Conservation (phyloP, 495 filamentous ascomycete species). For the Thozetella sp. region DNA sequence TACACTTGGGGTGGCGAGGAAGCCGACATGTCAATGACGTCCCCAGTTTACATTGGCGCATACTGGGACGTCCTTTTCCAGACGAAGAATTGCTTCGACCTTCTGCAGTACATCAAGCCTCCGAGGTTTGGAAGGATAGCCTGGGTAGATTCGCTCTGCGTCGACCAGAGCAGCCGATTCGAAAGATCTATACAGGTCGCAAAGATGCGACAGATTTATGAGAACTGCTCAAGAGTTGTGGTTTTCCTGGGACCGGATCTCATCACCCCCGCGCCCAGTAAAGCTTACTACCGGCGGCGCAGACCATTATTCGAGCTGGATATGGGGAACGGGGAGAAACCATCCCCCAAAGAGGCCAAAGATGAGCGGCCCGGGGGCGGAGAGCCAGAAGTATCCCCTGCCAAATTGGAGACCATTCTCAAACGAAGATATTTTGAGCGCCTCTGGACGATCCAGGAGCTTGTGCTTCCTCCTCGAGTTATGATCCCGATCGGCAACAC, state of each 20-base stretch:
- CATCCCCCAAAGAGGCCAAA: not conserved
- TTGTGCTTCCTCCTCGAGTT: conserved; percentile 12
- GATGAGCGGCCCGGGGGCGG: not conserved
- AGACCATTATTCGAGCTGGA: not conserved
- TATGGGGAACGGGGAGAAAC: too few relatives aligned
- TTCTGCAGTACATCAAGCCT: conserved; percentile 4
- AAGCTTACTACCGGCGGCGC: not conserved
- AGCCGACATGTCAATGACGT: not conserved
- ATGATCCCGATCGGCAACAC: conserved; percentile 14
- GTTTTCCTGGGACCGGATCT: conserved; percentile 18
- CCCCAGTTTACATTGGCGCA: conserved; percentile 2
- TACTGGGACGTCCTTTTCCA: conserved; percentile 4
- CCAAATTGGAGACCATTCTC: conserved; percentile 8
- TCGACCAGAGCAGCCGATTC: conserved; percentile 11
- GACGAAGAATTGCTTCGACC: conserved; percentile 8
- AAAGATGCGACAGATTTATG: conserved; percentile 18
- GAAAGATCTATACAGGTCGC: not conserved
- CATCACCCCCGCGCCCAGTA: not conserved
- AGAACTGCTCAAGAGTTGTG: conserved; percentile 12
- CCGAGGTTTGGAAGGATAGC: not conserved
- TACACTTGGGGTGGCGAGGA: conserved; percentile 10
- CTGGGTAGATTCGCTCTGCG: conserved; percentile 19
- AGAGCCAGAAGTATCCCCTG: not conserved
- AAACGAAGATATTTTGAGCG: conserved; percentile 10
- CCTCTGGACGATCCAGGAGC: conserved; percentile 28